phyloP scores from a whole-genome alignment of 1,284 basidiomycete species.

The Ceratobasidium sp. region DNA sequence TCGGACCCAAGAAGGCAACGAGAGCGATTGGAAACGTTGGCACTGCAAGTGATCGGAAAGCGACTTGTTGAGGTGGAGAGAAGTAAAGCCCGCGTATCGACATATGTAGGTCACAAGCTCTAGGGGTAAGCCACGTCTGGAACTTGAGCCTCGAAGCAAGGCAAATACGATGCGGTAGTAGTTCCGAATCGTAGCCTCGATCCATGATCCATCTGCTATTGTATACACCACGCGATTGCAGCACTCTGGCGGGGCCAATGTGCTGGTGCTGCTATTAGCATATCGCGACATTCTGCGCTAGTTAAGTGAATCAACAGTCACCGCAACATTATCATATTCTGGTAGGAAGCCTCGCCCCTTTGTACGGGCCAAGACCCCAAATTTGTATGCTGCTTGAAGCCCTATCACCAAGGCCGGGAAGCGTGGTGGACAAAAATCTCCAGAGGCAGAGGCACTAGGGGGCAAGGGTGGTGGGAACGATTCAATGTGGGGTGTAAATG shows the following conservation, averaged over 20 bases:
- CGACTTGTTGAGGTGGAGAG: background rate
- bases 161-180: slow-evolving; percentile 8
- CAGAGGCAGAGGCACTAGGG: no score
- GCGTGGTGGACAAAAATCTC: no score
- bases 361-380: no score
- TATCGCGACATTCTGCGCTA: background rate
- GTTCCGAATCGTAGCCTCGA: background rate
- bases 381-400: no score
- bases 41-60: background rate
- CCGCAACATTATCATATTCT: no score
- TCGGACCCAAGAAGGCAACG: background rate
- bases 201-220: background rate
- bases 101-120: background rate
- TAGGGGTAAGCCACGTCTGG: background rate
- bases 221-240: background rate
- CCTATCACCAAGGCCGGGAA: no score
- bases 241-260: background rate
- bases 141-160: background rate
- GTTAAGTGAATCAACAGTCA: no score
- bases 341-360: no score
- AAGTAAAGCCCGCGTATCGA: background rate
- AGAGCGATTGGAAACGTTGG: background rate
- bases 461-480: no score
- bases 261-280: background rate
- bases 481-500: no score